phyloP scores from a whole-genome alignment of 169 alveolate genomes.

The Plasmodium gonderi region DNA sequence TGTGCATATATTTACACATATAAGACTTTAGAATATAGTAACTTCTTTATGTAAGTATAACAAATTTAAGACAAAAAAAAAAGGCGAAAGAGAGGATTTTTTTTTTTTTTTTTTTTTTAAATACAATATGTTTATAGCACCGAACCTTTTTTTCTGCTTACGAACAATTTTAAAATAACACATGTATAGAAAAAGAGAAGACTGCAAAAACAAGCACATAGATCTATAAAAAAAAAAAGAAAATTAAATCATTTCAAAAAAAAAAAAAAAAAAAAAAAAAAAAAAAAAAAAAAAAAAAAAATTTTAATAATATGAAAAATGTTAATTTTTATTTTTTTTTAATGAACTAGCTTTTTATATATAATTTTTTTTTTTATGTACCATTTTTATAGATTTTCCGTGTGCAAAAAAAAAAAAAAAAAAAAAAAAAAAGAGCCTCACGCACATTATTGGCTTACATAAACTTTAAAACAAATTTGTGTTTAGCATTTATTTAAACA shows the following conservation, averaged over 20 bases:
- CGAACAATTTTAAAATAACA: background rate
- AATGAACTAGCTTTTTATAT: background rate
- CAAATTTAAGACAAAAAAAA: constrained; percentile 31
- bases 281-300: background rate
- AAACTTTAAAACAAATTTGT: background rate
- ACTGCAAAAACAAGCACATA: constrained; percentile 9
- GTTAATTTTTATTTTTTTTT: background rate
- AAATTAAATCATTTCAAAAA: constrained; percentile 2
- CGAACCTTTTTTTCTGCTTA: background rate
- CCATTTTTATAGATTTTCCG: constrained; percentile 8
- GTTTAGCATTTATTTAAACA: background rate
- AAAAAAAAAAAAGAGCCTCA: constrained; percentile 31
- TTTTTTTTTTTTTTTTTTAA: constrained; percentile 20
- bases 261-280: background rate
- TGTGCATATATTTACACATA: background rate
- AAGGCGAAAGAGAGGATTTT: background rate
- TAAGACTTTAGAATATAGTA: constrained; percentile 7
- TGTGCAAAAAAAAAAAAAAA: constrained; percentile 37
- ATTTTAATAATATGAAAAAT: background rate
- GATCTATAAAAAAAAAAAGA: constrained; percentile 2
- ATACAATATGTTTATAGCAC: constrained; percentile 5
- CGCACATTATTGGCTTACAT: background rate
- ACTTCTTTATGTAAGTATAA: background rate
- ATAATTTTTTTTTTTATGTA: constrained; percentile 1
- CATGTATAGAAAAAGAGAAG: background rate